phyloP scores from a whole-genome alignment of 2,329 filamentous ascomycete genomes.

The Exophiala spinifera region DNA sequence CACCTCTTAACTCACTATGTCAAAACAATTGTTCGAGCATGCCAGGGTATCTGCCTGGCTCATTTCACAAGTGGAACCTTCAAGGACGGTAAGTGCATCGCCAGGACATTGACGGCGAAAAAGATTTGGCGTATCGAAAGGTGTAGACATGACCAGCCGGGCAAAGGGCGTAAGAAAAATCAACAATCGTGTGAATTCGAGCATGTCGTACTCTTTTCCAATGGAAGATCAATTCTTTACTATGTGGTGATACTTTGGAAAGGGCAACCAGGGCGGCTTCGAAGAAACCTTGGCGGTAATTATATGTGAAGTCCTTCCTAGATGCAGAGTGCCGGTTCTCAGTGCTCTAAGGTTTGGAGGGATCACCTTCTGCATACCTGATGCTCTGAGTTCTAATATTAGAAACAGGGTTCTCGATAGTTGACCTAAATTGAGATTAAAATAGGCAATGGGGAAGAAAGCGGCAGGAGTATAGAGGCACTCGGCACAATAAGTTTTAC shows the following conservation, averaged over 20 bases:
- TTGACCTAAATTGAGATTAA: constrained; percentile 1
- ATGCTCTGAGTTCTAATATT: neutral
- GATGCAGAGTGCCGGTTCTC: neutral
- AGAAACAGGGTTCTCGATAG: neutral
- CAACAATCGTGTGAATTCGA: neutral
- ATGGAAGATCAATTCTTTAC: neutral
- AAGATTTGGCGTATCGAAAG: neutral
- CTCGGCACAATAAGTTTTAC: neutral
- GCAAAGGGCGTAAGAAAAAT: neutral
- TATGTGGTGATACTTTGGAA: neutral
- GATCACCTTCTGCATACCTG: neutral
- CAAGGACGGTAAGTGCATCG: neutral
- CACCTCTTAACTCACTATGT: neutral
- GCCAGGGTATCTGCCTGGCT: neutral
- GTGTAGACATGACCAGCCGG: neutral
- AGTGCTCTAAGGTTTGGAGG: neutral
- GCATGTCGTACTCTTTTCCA: neutral
- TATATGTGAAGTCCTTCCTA: neutral
- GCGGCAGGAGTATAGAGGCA: neutral
- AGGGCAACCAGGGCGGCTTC: neutral
- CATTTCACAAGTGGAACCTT: neutral
- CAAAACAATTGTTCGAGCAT: neutral
- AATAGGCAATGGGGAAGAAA: neutral
- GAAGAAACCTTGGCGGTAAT: neutral
- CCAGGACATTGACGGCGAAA: neutral